Evolutionary conservation across 2,329 filamentous ascomycete species (phyloP).

Genomic region (Monosporascus sp.): DNA sequence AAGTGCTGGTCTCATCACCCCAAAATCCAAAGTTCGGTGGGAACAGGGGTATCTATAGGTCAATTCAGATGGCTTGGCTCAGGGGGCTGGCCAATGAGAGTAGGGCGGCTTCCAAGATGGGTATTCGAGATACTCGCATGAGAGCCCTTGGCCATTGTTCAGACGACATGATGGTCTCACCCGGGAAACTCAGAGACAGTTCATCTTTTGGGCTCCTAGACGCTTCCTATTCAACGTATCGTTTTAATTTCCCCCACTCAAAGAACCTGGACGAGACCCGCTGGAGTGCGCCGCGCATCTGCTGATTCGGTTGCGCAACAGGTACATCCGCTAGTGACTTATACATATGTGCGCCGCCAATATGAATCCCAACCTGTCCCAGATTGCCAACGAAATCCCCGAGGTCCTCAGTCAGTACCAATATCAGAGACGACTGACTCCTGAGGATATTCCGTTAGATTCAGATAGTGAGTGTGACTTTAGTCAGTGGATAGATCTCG

Average conservation of each 20-base stretch:
- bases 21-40: neutral
- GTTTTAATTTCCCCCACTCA: conserved; percentile 1
- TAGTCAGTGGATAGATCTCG: neutral
- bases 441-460: no score
- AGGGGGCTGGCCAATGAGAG: neutral
- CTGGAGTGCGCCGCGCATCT: neutral
- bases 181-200: neutral
- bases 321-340: neutral
- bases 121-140: neutral
- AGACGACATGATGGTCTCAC: conserved; percentile 1
- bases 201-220: conserved; percentile 1
- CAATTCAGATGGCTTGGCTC: neutral
- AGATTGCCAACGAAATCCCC: neutral
- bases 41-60: conserved; percentile 1
- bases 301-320: neutral
- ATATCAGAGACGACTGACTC: neutral
- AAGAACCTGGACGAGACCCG: conserved; percentile 1
- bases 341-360: neutral
- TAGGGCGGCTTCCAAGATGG: neutral
- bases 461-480: neutral
- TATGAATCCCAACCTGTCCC: neutral
- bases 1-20: neutral
- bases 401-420: neutral
- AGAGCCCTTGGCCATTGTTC: neutral
- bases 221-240: neutral